Evolutionary conservation across 2,329 filamentous ascomycete species (phyloP), one percentile per base, ranked within the genome.

Genomic region (Capronia coronata): DNA sequence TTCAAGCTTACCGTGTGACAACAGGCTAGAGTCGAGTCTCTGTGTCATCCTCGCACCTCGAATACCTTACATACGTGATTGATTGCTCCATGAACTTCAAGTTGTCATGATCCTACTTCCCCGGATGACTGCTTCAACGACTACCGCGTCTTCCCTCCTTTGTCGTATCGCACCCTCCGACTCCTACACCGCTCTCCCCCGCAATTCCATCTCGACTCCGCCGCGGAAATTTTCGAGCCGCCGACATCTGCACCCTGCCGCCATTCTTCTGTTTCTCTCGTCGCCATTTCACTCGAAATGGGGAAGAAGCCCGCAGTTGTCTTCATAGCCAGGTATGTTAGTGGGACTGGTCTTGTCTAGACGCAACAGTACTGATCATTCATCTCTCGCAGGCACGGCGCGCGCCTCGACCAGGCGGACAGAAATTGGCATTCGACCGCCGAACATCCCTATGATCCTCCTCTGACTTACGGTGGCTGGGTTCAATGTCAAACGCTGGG

Each of bases 351-450:
- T n/a, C 14, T 47, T 3, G 18, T 16, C 16, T 27, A 13, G 16
- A 32, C n/a, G 19, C n/a, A 29, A 49, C 14, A 18, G 8, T 6
- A 16, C 29, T 43, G 18, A 42, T 42, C n/a, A 29, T 22, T 42
- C 5, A 11, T 39, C 29, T 32, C 22, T n/a, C 39, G 39, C 52
- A 83, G 93, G 69, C 93, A 98, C 68, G 93, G 93, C 63, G 87
- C 90, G 61, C 85, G 93, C 59, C 83, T 98, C 50, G 93, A 98
- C 67, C 88, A 88, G 48, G 89, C 90, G 55, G 90, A 98, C 75
- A 89, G 90, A 66, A 82, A 87, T 67, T 98, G 93, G 93, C 88
- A 96, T 67, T 77, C 95, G 47, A 86, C 86, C 23, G 95, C 93
- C 4, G 86, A 90, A 1, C 90, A 88, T 4, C 93, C 93, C 1